Conservation (phyloP, 495 filamentous ascomycete genomes). For the Hypoxylon cercidicola region DNA sequence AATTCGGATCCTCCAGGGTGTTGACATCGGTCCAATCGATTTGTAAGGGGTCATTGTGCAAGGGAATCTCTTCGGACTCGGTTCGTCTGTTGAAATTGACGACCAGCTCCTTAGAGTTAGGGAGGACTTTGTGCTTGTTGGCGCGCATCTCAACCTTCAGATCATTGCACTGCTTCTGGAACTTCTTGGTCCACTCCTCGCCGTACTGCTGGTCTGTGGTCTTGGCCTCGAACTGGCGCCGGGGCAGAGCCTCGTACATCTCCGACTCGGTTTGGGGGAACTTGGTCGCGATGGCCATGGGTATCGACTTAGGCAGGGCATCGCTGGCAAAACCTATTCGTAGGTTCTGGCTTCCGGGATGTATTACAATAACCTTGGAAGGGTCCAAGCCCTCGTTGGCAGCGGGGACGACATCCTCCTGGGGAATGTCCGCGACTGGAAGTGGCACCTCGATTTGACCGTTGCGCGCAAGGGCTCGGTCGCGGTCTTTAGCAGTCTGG, state of each 20-base stretch:
- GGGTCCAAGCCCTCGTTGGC: constrained; percentile 71
- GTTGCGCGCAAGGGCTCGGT: constrained; percentile 81
- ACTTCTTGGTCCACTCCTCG: constrained; percentile 82
- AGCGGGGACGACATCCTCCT: constrained; percentile 66
- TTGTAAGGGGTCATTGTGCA: constrained; percentile 92
- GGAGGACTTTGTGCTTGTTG: constrained; percentile 91
- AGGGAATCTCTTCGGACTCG: constrained; percentile 82
- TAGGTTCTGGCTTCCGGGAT: constrained; percentile 97
- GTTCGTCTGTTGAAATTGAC: constrained; percentile 89
- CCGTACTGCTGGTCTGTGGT: constrained; percentile 85
- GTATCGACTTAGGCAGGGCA: constrained; percentile 90
- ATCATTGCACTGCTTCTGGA: constrained; percentile 81
- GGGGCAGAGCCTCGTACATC: constrained; percentile 85
- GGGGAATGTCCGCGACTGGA: constrained; percentile 65
- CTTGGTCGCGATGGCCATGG: constrained; percentile 89
- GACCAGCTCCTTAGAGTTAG: constrained; percentile 94
- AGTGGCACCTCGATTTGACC: constrained; percentile 70
- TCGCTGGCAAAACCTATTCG: constrained; percentile 93
- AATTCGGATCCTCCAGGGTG: constrained; percentile 57
- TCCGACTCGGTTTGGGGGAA: constrained; percentile 82
- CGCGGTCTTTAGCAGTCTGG: constrained; percentile 83
- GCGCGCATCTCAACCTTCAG: constrained; percentile 88
- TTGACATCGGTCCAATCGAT: constrained; percentile 96
- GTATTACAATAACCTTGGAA: constrained; percentile 94
- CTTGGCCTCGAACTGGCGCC: constrained; percentile 79